Conservation (phyloP, 2,329 filamentous ascomycete species). For the Penicillium psychrosexuale region DNA sequence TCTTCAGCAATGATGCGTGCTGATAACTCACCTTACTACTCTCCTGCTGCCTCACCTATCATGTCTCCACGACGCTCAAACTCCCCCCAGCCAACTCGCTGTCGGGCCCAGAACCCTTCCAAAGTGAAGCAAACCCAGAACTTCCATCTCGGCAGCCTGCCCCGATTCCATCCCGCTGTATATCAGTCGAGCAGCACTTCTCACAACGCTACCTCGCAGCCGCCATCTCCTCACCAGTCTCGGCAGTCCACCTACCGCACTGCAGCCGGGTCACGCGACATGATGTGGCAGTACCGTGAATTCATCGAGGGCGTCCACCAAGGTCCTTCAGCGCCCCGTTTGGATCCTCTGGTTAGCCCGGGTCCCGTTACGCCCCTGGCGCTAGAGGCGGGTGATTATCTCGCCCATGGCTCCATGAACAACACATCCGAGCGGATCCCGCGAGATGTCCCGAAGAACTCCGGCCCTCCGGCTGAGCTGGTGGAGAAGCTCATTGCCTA, state of each 20-base stretch:
- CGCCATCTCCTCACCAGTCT: slow-evolving; percentile 33
- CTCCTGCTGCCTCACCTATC: slow-evolving; percentile 29
- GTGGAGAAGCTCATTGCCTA: slow-evolving; percentile 35
- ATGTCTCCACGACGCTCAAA: slow-evolving; percentile 35
- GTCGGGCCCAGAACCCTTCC: slow-evolving; percentile 31
- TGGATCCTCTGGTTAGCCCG: slow-evolving; percentile 46
- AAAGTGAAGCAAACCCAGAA: slow-evolving; percentile 40
- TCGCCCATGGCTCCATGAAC: slow-evolving; percentile 34
- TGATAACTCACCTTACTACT: slow-evolving; percentile 33
- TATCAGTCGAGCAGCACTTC: slow-evolving; percentile 35
- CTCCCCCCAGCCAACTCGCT: slow-evolving; percentile 37
- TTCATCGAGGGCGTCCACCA: slow-evolving; percentile 37
- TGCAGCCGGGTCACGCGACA: slow-evolving; percentile 37
- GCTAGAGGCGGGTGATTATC: slow-evolving; percentile 43
- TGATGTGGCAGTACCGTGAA: slow-evolving; percentile 44
- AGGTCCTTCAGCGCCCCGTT: slow-evolving; percentile 44
- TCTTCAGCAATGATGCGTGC: slow-evolving; percentile 31
- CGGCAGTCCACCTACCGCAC: slow-evolving; percentile 33
- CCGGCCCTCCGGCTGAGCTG: slow-evolving; percentile 30
- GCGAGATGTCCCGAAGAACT: slow-evolving; percentile 19
- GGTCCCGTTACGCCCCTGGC: slow-evolving; percentile 47
- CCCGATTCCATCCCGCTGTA: slow-evolving; percentile 47
- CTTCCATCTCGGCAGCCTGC: slow-evolving; percentile 42
- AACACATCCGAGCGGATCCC: slow-evolving; percentile 17
- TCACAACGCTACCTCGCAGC: slow-evolving; percentile 26